Conservation (phyloP, 1,139 yeast species). For the Magnusiomyces suaveolens region DNA sequence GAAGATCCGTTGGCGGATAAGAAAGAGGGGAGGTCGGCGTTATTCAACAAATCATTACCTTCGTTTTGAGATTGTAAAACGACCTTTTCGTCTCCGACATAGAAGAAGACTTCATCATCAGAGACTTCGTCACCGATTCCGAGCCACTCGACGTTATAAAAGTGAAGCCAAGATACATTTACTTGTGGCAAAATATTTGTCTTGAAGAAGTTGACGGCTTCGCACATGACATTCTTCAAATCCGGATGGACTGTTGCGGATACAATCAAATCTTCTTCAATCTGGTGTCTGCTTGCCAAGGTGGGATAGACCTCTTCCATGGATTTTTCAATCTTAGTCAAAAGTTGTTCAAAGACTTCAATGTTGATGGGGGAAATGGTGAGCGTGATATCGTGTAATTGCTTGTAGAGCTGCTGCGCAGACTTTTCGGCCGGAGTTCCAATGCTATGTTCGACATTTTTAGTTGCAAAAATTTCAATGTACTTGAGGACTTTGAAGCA, state of each 20-base stretch:
- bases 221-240: conserved; percentile 33
- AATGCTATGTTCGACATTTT: conserved; percentile 27
- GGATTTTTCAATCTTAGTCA: conserved; percentile 44
- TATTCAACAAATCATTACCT: neutral
- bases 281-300: conserved; percentile 15
- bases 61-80: neutral
- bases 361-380: conserved; percentile 48
- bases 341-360: conserved; percentile 51
- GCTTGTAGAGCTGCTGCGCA: conserved; percentile 24
- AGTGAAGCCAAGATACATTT: conserved; percentile 41
- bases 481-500: conserved; percentile 45
- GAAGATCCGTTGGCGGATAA: neutral
- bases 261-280: conserved; percentile 61
- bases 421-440: conserved; percentile 15
- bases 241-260: conserved; percentile 49
- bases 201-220: conserved; percentile 30
- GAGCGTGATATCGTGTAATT: conserved; percentile 43
- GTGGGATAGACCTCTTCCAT: conserved; percentile 25
- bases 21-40: neutral
- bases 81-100: neutral
- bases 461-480: conserved; percentile 43
- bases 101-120: neutral
- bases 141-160: conserved; percentile 66
- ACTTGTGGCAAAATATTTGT: conserved; percentile 25
- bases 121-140: conserved; percentile 36